Base-by-base conservation (phyloP, 202 grass and related monocot species). In the Eragrostis tef region DNA sequence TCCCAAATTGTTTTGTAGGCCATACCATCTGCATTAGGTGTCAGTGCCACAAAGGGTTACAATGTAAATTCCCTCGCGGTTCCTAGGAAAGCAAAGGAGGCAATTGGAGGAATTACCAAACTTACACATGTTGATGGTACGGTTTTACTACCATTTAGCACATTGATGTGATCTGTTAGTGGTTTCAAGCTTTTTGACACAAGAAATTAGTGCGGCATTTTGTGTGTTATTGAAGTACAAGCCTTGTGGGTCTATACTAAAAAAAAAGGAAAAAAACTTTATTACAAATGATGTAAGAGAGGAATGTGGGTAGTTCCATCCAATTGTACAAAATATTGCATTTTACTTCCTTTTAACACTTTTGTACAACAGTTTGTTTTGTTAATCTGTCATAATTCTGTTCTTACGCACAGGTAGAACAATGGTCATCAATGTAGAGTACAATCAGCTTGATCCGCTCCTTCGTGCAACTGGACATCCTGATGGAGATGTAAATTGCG, bases 401-500 rank as follows among this genome's bases (percentile, higher is more conserved):
- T 89, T 78, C 48, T 71, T 88, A 26, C 84, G 20, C 49, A 44
- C 71, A 98, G 95, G 92, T 70, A 93, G 92, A 88, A 83, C 88
- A 80, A 91, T 98, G 95, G 90, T 98, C 19, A 98, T 98, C 71
- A 98, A 98, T 84, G 95, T 98, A 9, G 95, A 98, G 83, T 98
- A 98, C 80, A 98, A 98, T 93, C 95, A 98, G 82, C 90, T 98
- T 75, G 95, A 98, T 52, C 95, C 95, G 69, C 85, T 98, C 39
- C 95, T 98, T 80, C 83, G 87, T 81, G 92, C 92, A 74, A 90
- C 92, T 60, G 92, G 95, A 42, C 88, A 98, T 90, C 75, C 92
- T 87, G 95, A 98, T 57, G 95, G 95, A 78, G 95, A 95, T 83
- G 87, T 79, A 81, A 98, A 98, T 73, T 75, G 64, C 75, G 92